phyloP scores from a whole-genome alignment of 1,284 basidiomycete genomes.

The Tremellales sp. region DNA sequence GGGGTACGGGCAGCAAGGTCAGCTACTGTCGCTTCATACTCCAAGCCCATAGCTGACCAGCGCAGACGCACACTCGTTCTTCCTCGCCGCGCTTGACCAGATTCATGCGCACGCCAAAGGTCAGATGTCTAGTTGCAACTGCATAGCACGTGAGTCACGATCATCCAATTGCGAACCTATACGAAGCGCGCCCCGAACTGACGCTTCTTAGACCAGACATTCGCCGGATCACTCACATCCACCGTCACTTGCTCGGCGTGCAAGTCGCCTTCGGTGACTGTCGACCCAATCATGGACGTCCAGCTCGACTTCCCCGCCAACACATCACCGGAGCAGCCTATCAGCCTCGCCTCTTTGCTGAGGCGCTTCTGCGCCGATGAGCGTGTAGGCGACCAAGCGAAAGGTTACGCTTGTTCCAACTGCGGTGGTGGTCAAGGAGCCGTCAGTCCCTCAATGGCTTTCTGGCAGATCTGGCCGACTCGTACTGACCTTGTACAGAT shows the following conservation, averaged over 20 bases:
- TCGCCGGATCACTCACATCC: conserved; percentile 80
- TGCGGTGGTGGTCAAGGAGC: conserved; percentile 41
- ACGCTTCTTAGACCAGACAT: conserved; percentile 61
- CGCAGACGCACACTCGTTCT: conserved; percentile 55
- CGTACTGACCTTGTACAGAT: conserved; percentile 49
- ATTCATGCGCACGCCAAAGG: conserved; percentile 76
- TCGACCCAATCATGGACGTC: conserved; percentile 88
- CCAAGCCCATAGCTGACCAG: background rate
- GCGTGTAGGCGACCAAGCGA: conserved; percentile 34
- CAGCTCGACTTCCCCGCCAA: conserved; percentile 66
- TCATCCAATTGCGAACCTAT: background rate
- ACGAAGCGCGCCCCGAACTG: background rate
- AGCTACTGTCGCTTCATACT: conserved; percentile 1
- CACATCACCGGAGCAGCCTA: background rate
- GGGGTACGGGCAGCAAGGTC: conserved; percentile 84
- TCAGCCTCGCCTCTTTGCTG: conserved; percentile 33
- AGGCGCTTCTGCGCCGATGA: conserved; percentile 41
- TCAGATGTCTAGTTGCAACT: conserved; percentile 63
- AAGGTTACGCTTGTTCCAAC: conserved; percentile 43
- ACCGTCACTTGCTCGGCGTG: conserved; percentile 79
- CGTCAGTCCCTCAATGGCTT: too few species aligned
- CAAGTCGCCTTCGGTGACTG: conserved; percentile 68
- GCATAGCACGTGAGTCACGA: conserved; percentile 65
- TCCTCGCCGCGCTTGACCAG: conserved; percentile 73
- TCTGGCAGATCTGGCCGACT: background rate